A percentile compares a stretch with the other conserved stretches of the same genome.
Conservation (phyloP, 78 protist species). For the Speleostelium caveatum region DNA sequence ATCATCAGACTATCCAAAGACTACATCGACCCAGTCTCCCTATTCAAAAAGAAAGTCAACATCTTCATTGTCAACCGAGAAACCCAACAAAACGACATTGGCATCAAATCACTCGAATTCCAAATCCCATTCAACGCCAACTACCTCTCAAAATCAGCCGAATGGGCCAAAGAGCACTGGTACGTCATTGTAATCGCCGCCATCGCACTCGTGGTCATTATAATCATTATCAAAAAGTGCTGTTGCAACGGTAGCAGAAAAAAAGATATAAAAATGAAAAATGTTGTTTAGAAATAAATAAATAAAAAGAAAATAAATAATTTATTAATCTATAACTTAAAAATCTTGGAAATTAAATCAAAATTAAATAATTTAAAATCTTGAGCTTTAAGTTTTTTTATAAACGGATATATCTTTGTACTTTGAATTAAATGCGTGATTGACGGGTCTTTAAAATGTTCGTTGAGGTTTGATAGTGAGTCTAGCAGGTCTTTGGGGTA, state of each 20-base stretch:
- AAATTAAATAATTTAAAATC: too few species aligned
- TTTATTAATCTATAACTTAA: too few species aligned
- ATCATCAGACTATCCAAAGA: neutral
- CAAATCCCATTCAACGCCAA: neutral
- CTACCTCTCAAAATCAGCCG: neutral
- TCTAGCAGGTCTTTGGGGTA: too few species aligned
- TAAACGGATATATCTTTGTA: too few species aligned
- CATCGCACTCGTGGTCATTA: neutral
- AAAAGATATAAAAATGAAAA: too few species aligned
- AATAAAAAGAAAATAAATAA: too few species aligned
- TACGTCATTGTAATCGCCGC: slow-evolving; percentile 22
- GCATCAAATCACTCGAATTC: neutral
- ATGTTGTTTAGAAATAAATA: too few species aligned
- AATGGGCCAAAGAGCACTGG: slow-evolving; percentile 35
- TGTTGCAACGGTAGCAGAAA: slow-evolving; percentile 2
- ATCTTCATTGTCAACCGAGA: neutral
- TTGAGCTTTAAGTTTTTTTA: too few species aligned
- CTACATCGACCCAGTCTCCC: neutral
- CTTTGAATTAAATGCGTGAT: too few species aligned
- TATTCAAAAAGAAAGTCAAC: neutral
- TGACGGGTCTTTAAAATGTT: too few species aligned
- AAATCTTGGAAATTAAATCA: too few species aligned
- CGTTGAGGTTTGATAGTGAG: too few species aligned
- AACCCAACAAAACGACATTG: neutral
- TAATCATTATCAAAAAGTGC: neutral